Base-by-base conservation (phyloP, 163 green algal genomes). In the Scenedesmus sp. region DNA sequence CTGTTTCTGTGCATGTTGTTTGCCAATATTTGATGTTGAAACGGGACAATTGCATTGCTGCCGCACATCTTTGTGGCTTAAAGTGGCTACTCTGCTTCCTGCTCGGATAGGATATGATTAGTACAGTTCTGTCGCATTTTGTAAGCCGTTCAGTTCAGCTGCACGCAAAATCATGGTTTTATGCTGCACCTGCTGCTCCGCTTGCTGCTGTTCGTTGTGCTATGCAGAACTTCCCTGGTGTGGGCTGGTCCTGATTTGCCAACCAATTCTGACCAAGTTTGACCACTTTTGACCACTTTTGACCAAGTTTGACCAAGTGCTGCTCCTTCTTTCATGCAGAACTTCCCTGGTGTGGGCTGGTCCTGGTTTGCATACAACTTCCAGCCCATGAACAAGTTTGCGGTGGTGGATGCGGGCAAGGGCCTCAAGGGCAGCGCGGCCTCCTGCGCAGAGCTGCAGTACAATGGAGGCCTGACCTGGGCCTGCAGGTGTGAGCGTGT, bases 291-390 rank as follows among this genome's bases (percentile, higher is more conserved):
- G 34, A 46, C 34, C 34, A 46, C 34, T 46, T 46, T 20, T 73
- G 10, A 73, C 10, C 12, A 20, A 20, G 10, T 18, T 73, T 5
- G 10, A 23, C 10, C 64, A 23, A 13, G 10, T 73, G 64, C 64
- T 73, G 10, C 12, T 73, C 10, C 64, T 20, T 12, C 64, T 57
- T 12, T 55, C 59, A 5, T 88, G 84, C 84, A 88, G 59, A 79
- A 92, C 18, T 82, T 92, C 67, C 88, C 88, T 9, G 88, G 88
- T 66, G 81, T 88, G 57, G 88, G 88, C 26, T 92, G 88, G 88
- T 20, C 79, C 79, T 92, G 79, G 79, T 92, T 92, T 74, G 74
- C 88, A 7, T 82, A 55, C 79, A 59, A 74, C 10, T 85, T 52
- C 20, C 55, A 76, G 23, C 52, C 56, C 26, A 77, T 23, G 52